Evolutionary conservation across 2,329 filamentous ascomycete genomes (phyloP).

Genomic region (Fusarium protoensiforme): DNA sequence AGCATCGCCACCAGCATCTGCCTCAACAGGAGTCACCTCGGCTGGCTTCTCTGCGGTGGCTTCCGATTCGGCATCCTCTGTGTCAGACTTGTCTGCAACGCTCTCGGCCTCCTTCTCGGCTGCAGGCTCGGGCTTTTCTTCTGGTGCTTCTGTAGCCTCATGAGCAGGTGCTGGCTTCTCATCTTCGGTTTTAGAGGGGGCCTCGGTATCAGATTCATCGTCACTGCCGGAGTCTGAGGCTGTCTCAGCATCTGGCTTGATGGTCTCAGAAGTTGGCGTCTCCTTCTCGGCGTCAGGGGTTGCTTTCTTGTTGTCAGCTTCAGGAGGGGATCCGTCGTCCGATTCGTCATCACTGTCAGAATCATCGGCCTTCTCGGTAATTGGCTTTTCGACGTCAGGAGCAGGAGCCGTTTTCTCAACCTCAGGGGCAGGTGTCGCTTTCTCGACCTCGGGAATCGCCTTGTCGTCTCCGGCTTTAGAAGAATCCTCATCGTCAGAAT

Average conservation of each 20-base stretch:
- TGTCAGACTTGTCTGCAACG: background rate
- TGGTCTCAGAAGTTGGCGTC: background rate
- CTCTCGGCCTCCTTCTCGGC: constrained; percentile 2
- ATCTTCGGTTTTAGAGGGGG: background rate
- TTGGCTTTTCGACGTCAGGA: background rate
- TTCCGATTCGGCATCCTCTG: constrained; percentile 1
- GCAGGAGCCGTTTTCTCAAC: background rate
- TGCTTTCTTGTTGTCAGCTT: background rate
- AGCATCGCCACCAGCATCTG: background rate
- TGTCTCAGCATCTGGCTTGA: constrained; percentile 1
- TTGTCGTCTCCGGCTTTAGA: background rate
- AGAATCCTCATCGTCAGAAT: background rate
- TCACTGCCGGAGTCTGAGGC: background rate
- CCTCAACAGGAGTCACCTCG: background rate
- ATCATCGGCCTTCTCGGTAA: constrained; percentile 3
- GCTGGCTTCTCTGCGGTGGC: background rate
- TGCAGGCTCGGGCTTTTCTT: background rate
- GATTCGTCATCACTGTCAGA: constrained; percentile 3
- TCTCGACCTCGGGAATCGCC: background rate
- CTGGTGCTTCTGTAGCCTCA: background rate
- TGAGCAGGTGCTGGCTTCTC: background rate
- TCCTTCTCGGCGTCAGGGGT: background rate
- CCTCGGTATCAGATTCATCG: constrained; percentile 1
- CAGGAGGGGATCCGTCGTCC: background rate
- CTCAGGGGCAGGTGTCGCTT: background rate